Percentiles rank a stretch among this genome's conserved stretches.
Evolutionary conservation across 805 yeast species (phyloP).

Genomic region (Saccharomyces mikatae): DNA sequence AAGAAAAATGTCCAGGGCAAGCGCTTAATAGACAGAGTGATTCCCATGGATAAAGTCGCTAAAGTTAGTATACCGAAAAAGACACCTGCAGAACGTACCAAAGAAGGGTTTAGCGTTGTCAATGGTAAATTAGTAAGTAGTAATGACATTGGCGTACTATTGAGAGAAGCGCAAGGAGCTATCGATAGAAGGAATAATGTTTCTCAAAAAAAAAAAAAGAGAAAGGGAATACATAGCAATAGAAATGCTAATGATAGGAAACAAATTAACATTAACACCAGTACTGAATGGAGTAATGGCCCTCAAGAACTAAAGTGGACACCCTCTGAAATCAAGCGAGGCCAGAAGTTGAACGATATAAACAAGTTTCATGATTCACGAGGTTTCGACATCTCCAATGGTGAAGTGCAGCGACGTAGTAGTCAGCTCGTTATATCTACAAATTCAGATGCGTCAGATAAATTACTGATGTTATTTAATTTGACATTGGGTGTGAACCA

Average conservation of each 20-base stretch:
- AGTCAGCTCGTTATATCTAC: slow-evolving; percentile 20
- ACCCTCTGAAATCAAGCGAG: not conserved
- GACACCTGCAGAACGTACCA: slow-evolving; percentile 1
- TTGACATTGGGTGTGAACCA: slow-evolving; percentile 25
- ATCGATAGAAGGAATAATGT: slow-evolving; percentile 5
- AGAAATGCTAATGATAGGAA: not conserved
- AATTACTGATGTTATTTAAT: slow-evolving; percentile 17
- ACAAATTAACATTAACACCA: not conserved
- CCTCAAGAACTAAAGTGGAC: not conserved
- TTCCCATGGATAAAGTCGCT: slow-evolving; percentile 3
- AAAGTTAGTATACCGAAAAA: slow-evolving; percentile 1
- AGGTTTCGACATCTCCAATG: not conserved
- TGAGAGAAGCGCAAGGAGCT: slow-evolving; percentile 12
- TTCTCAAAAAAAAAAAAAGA: not conserved
- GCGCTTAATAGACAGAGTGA: slow-evolving; percentile 10
- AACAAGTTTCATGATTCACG: not conserved
- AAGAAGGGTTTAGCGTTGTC: slow-evolving; percentile 19
- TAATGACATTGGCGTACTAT: slow-evolving; percentile 20
- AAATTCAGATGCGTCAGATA: slow-evolving; percentile 7
- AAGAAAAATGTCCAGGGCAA: slow-evolving; percentile 5
- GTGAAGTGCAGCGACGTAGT: not conserved
- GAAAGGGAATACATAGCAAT: not conserved
- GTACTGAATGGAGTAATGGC: not conserved
- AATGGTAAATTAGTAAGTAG: slow-evolving; percentile 23
- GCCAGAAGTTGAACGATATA: not conserved